Percentiles rank a stretch among this genome's conserved stretches.
These are phyloP conservation scores for Isoetes engelmannii DNA, from an alignment of 83 land plant species.

Conservation along the genomic window DNA sequence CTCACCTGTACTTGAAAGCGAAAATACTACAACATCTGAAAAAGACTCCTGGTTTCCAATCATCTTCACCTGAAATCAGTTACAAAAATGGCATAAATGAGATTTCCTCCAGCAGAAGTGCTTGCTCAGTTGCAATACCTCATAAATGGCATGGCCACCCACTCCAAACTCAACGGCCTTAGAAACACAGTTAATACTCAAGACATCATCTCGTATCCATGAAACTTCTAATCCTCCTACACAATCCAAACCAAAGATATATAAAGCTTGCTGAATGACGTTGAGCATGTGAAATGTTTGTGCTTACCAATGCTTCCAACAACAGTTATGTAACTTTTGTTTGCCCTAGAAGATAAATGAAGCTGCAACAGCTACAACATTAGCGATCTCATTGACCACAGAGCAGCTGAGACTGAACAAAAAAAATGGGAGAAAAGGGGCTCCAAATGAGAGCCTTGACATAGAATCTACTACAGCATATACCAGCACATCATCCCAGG, in stretches of 20 bases:
- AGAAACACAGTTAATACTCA: conserved; percentile 28
- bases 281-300: too few species aligned
- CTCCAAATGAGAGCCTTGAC: too few species aligned
- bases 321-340: conserved; percentile 44
- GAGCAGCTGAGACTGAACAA: too few species aligned
- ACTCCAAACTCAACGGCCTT: conserved; percentile 35
- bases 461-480: too few species aligned
- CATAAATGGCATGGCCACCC: conserved; percentile 46
- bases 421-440: too few species aligned
- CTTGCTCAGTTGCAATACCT: conserved; percentile 36
- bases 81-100: conserved; percentile 8
- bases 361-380: conserved; percentile 35
- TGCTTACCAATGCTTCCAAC: conserved; percentile 54
- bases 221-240: conserved; percentile 37
- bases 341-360: conserved; percentile 41
- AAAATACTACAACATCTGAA: conserved; percentile 44
- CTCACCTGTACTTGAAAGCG: conserved; percentile 56
- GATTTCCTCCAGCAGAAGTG: neutral
- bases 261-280: too few species aligned
- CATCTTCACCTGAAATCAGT: conserved; percentile 42
- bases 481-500: too few species aligned
- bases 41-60: conserved; percentile 31
- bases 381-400: neutral
- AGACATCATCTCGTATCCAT: conserved; percentile 38
- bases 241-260: too few species aligned